A percentile compares a stretch with the other conserved stretches of the same genome.
These are phyloP conservation scores for Ophiocordyceps polyrhachis-furcata DNA, from an alignment of 2,329 filamentous ascomycete species.

Conservation along the genomic window DNA sequence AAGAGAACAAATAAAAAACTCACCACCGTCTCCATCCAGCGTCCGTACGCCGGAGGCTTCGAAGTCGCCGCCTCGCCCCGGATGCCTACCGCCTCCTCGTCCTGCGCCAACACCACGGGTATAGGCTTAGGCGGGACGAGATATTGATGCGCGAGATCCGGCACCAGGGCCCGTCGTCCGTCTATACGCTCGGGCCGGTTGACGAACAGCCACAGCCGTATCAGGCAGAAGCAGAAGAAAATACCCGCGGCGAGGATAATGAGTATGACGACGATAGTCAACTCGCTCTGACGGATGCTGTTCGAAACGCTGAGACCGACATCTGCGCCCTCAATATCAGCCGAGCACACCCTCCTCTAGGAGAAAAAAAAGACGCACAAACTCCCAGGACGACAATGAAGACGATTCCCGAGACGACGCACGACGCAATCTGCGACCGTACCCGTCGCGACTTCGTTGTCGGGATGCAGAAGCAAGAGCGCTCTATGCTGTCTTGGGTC, in stretches of 20 bases:
- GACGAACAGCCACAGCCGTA: slow-evolving; percentile 52
- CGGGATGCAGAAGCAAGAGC: slow-evolving; percentile 35
- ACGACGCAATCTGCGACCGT: slow-evolving; percentile 37
- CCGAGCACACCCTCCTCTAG: neutral
- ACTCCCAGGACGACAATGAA: slow-evolving; percentile 38
- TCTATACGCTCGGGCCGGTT: slow-evolving; percentile 24
- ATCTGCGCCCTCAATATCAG: slow-evolving; percentile 28
- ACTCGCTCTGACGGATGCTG: slow-evolving; percentile 44
- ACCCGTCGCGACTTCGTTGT: slow-evolving; percentile 34
- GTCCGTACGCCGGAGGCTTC: slow-evolving; percentile 67
- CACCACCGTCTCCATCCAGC: slow-evolving; percentile 71
- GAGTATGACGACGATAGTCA: slow-evolving; percentile 65
- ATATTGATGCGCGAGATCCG: slow-evolving; percentile 41
- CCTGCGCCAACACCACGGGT: slow-evolving; percentile 52
- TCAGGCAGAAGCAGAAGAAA: slow-evolving; percentile 63
- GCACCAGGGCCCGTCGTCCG: slow-evolving; percentile 6
- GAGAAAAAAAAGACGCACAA: slow-evolving; percentile 32
- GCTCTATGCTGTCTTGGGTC: slow-evolving; percentile 4
- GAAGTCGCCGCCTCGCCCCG: slow-evolving; percentile 35
- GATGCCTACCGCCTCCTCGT: slow-evolving; percentile 48
- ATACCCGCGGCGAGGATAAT: slow-evolving; percentile 56
- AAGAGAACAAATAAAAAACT: slow-evolving; percentile 16
- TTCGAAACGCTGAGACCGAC: slow-evolving; percentile 51
- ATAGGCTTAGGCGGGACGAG: slow-evolving; percentile 57
- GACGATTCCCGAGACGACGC: slow-evolving; percentile 46